Base-by-base conservation (phyloP, 768 basidiomycete genomes). In the Termitomyces sp. region DNA sequence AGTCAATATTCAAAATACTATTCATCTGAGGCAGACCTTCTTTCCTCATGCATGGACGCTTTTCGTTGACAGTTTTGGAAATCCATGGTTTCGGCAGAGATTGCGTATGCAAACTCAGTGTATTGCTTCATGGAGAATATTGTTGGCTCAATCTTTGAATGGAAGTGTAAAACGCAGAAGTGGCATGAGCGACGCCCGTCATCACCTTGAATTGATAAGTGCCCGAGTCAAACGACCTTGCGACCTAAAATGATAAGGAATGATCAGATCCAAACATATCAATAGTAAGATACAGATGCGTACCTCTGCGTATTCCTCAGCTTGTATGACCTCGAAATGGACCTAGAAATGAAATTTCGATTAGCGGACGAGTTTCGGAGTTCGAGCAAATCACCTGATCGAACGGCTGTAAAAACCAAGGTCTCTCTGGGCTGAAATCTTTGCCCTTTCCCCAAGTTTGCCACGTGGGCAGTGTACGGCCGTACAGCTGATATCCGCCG, bases 401-500 rank as follows among this genome's bases (percentile, higher is more conserved):
- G 5, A 52, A 52, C 37, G 51, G 34, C 12, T 77, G 71, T 4
- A 89, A 72, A 4, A 89, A 65, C 86, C 88, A 88, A 1, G 86
- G 87, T 17, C 71, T 72, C 4, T 79, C 76, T 14, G 77, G 70
- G 4, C 66, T 65, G 59, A 85, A 86, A 61, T 81, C 74, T 0
- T 65, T 53, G 0, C 84, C 86, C 36, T 74, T 80, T 0, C 85
- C 82, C 83, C 85, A 86, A 0, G 86, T 81, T 51, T 85, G 80
- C 87, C 87, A 89, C 0, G 84, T 76, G 0, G 89, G 83, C 7
- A 89, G 71, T 0, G 88, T 85, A 31, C 87, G 54, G 11, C 60
- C 60, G 42, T 47, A 60, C 29, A 60, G 36, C 47, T 60, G 60
- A 48, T 60, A 60, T 31, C 60, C 66, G 1, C 88, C 87, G 0